A percentile compares a stretch with the other conserved stretches of the same genome.
These are phyloP conservation scores for Sclerotinia borealis DNA, from an alignment of 2,329 filamentous ascomycete species.

Conservation along the genomic window DNA sequence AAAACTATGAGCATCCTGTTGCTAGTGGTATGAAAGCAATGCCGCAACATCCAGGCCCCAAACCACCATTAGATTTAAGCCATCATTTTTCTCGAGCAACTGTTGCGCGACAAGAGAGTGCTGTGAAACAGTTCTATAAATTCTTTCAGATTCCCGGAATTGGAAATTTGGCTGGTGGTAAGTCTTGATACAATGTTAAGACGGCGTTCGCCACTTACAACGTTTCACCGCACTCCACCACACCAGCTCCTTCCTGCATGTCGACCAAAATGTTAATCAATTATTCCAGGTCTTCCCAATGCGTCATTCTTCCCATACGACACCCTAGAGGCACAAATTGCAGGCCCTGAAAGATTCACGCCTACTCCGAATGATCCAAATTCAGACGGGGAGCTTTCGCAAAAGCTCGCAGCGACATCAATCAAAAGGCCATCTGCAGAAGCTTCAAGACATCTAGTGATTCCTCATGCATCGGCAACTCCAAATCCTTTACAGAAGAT, in stretches of 20 bases:
- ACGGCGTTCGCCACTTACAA: background rate
- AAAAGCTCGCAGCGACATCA: constrained; percentile 33
- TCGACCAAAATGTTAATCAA: constrained; percentile 15
- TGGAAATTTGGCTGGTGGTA: constrained; percentile 56
- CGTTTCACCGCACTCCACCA: background rate
- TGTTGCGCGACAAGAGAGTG: constrained; percentile 56
- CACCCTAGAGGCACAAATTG: constrained; percentile 76
- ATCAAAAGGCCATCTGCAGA: constrained; percentile 24
- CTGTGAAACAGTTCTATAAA: constrained; percentile 78
- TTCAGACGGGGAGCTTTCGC: constrained; percentile 25
- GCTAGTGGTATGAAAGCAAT: constrained; percentile 13
- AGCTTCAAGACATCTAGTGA: constrained; percentile 48
- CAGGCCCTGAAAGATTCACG: constrained; percentile 66
- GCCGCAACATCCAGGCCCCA: constrained; percentile 12
- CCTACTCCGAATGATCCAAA: constrained; percentile 59
- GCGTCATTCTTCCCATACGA: constrained; percentile 83
- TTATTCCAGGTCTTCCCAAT: constrained; percentile 61
- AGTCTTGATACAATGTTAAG: constrained; percentile 24
- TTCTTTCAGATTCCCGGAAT: constrained; percentile 66
- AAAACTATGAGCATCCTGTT: background rate
- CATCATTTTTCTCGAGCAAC: constrained; percentile 72
- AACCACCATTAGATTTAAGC: constrained; percentile 63
- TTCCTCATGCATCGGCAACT: constrained; percentile 62
- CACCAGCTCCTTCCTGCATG: background rate
- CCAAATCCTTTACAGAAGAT: constrained; percentile 62